Percentiles rank a stretch among this genome's conserved stretches.
Conservation (phyloP, 768 basidiomycete genomes). For the Zangia roseola region DNA sequence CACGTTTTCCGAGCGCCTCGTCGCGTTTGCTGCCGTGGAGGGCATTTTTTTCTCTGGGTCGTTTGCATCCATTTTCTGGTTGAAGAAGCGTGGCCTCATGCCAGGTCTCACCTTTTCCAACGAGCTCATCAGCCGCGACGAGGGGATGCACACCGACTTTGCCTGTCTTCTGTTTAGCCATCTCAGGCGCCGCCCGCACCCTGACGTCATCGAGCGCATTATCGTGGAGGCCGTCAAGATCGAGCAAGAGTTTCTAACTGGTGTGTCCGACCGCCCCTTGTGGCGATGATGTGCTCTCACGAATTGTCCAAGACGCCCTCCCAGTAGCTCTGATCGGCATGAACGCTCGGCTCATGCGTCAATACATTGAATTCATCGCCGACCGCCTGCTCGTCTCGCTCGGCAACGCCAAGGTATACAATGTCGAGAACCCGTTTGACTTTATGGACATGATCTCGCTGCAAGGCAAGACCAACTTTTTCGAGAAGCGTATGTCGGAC, state of each 20-base stretch:
- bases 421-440: conserved; percentile 77
- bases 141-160: conserved; percentile 96
- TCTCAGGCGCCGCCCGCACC: conserved; percentile 75
- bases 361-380: conserved; percentile 90
- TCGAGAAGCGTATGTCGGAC: conserved; percentile 88
- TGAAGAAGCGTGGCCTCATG: conserved; percentile 97
- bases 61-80: conserved; percentile 92
- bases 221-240: conserved; percentile 81
- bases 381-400: conserved; percentile 85
- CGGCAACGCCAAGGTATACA: conserved; percentile 77
- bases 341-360: conserved; percentile 81
- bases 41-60: conserved; percentile 95
- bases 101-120: conserved; percentile 93
- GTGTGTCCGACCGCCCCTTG: conserved; percentile 33
- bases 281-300: background rate
- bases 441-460: conserved; percentile 95
- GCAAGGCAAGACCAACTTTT: conserved; percentile 95
- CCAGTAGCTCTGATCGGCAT: conserved; percentile 87
- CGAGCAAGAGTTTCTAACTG: conserved; percentile 81
- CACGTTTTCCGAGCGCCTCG: conserved; percentile 84
- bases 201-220: conserved; percentile 65
- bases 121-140: conserved; percentile 91
- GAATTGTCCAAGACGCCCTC: conserved; percentile 59
- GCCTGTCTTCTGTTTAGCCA: conserved; percentile 86
- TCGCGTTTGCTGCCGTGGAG: conserved; percentile 95